Evolutionary conservation across 495 filamentous ascomycete genomes (phyloP).

Genomic region (Saxophila tyrrhenica): DNA sequence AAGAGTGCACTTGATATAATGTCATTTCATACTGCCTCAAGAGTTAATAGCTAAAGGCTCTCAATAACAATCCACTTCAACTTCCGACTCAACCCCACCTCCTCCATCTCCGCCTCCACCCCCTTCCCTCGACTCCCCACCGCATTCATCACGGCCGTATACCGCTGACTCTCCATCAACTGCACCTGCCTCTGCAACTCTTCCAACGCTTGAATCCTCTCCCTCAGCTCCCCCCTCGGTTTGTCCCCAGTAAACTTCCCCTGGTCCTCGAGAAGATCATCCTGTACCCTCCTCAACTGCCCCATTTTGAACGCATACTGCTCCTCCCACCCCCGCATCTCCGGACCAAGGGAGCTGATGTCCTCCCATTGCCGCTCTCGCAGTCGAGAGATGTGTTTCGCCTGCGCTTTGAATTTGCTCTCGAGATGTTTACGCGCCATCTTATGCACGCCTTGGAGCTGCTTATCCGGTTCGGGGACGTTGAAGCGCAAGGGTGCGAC

Average conservation of each 20-base stretch:
- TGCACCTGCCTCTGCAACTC: background rate
- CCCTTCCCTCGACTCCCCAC: background rate
- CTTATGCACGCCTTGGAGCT: background rate
- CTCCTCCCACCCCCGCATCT: background rate
- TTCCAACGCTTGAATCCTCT: background rate
- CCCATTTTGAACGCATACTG: background rate
- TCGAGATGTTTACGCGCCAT: conserved; percentile 6
- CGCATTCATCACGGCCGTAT: background rate
- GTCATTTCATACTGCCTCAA: background rate
- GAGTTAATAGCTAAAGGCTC: background rate
- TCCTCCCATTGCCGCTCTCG: conserved; percentile 1
- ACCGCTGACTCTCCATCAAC: background rate
- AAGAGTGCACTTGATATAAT: no score
- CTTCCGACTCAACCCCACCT: background rate
- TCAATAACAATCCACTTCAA: conserved; percentile 11
- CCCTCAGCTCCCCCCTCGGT: background rate
- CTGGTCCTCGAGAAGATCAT: background rate
- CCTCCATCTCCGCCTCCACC: conserved; percentile 10
- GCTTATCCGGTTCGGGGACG: background rate
- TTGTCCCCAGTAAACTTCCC: background rate
- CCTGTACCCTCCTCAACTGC: background rate
- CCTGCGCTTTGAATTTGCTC: background rate
- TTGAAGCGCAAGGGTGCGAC: background rate
- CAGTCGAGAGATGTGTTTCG: background rate
- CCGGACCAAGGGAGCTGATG: background rate